Base-by-base conservation (phyloP, 371 early-diverging fungal genomes). In the Mucor plumbeus region DNA sequence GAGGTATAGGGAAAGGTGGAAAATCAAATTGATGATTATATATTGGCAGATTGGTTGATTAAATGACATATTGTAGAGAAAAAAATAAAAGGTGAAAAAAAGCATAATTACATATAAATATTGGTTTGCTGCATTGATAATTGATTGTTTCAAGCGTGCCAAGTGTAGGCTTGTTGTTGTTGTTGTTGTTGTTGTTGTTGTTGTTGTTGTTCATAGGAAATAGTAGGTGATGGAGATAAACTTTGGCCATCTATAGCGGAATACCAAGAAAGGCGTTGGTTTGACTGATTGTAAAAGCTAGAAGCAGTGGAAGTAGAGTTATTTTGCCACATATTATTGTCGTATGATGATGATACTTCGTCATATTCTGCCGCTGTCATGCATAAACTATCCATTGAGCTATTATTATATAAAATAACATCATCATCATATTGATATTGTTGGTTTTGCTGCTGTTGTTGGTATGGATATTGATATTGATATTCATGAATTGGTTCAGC, bases 201-300 rank as follows among this genome's bases (percentile, higher is more conserved):
- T 3, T 38, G 61, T 4, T 50, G 50, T 26, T 47, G 41, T 36
- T 61, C 61, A 50, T 61, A 61, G 26, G 48, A 34, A 33, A 48
- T 34, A 17, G 47, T 34, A 26, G 61, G 61, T 44, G 61, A 60
- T n/a, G 61, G 35, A 7, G 61, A 44, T n/a, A 9, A 7, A n/a
- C 44, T 43, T 43, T 60, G 33, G 3, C 44, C 47, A 11, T 44
- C 61, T 3, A 60, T 60, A 14, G 50, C 17, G 1, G 50, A 61
- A 36, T 48, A 61, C 61, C 61, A 61, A 1, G 61, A 61, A 13
- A 61, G 35, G 9, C 50, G 50, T 48, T 61, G 48, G 19, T 61
- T 19, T 61, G 44, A 15, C 0, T 35, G 47, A 15, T 43, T 43
- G 14, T 31, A 60, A 17, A 60, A 34, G 15, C 47, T 48, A 19